A percentile compares a stretch with the other conserved stretches of the same genome.
phyloP scores from a whole-genome alignment of 23 red algal species.

The Chondrus crispus region DNA sequence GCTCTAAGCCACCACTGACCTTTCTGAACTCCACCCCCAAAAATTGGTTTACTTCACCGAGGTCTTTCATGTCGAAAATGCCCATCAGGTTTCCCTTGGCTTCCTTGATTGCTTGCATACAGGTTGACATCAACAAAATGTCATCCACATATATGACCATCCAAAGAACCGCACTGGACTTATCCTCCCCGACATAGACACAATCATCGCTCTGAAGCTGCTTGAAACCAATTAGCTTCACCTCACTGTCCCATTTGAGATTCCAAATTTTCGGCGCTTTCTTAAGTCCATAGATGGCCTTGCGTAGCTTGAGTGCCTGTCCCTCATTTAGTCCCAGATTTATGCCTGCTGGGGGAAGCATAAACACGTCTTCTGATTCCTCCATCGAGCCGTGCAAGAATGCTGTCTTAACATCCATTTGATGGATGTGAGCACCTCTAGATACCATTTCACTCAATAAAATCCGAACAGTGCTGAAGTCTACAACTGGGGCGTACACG shows the following conservation, averaged over 20 bases:
- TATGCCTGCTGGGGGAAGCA: neutral
- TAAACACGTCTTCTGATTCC: conserved; percentile 5
- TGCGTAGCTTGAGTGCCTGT: neutral
- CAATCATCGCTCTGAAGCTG: neutral
- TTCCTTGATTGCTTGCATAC: neutral
- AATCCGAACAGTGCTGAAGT: neutral
- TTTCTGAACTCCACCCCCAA: neutral
- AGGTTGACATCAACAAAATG: neutral
- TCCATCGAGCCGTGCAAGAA: neutral
- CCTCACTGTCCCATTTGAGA: neutral
- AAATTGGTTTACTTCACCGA: neutral
- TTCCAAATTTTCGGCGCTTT: neutral
- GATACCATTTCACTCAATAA: neutral
- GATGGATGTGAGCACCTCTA: neutral
- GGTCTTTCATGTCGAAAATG: neutral
- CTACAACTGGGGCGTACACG: neutral
- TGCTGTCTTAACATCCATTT: neutral
- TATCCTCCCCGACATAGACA: neutral
- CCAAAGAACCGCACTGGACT: neutral
- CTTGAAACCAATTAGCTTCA: neutral
- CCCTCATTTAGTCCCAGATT: neutral
- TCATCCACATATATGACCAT: neutral
- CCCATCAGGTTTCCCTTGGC: neutral
- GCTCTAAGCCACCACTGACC: neutral
- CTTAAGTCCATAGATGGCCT: neutral